phyloP scores from a whole-genome alignment of 371 early-diverging fungal species.

The Mucor velutinosus region DNA sequence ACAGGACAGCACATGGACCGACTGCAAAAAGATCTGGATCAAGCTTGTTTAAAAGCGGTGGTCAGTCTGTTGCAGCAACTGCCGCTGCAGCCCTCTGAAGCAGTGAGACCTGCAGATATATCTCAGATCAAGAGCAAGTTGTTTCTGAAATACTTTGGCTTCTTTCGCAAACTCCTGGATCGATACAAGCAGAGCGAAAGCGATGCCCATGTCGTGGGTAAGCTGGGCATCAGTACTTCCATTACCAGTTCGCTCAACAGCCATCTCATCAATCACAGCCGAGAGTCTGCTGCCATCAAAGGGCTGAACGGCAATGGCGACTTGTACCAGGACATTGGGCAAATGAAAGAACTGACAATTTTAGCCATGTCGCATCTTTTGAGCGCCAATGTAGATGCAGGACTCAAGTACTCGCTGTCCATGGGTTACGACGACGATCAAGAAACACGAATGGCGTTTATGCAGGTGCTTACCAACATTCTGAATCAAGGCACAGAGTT shows the following conservation, averaged over 20 bases:
- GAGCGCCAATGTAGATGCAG: conserved; percentile 89
- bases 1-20: conserved; percentile 48
- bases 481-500: conserved; percentile 87
- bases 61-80: conserved; percentile 77
- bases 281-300: neutral
- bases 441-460: conserved; percentile 86
- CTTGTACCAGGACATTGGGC: conserved; percentile 54
- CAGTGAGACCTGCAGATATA: conserved; percentile 58
- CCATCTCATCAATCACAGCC: neutral
- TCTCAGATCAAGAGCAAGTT: conserved; percentile 68
- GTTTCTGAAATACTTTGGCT: conserved; percentile 83
- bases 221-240: neutral
- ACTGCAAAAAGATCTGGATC: conserved; percentile 78
- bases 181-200: conserved; percentile 69
- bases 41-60: conserved; percentile 82
- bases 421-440: conserved; percentile 94
- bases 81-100: conserved; percentile 79
- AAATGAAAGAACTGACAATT: conserved; percentile 83
- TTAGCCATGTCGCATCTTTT: conserved; percentile 87
- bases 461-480: conserved; percentile 91
- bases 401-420: conserved; percentile 85
- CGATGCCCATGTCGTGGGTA: neutral
- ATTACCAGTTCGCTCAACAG: neutral
- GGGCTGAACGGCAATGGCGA: neutral
- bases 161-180: conserved; percentile 83